Conservation (phyloP, 345 rosid species). For the Brassica carinata region DNA sequence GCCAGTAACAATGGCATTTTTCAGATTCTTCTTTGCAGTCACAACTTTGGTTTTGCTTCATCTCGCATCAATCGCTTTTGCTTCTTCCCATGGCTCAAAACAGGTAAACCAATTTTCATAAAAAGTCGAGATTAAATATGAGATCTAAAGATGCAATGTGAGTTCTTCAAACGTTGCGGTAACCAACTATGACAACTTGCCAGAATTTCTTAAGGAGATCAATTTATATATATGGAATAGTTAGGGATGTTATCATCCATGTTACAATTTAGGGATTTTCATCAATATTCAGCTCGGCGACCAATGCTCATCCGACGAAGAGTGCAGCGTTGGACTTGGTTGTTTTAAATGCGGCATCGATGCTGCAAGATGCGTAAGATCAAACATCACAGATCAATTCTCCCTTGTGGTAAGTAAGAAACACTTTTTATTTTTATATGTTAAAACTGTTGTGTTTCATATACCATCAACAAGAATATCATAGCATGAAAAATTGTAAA, state of each 20-base stretch:
- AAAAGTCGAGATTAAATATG: slow-evolving; percentile 1
- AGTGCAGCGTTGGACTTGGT: slow-evolving; percentile 41
- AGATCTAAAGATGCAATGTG: slow-evolving; percentile 7
- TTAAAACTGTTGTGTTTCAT: background rate
- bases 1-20: slow-evolving; percentile 22
- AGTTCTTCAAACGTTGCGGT: background rate
- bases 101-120: slow-evolving; percentile 23
- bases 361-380: slow-evolving; percentile 49
- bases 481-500: background rate
- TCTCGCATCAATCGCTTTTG: slow-evolving; percentile 14
- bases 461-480: background rate
- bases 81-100: slow-evolving; percentile 2
- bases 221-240: background rate
- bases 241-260: background rate
- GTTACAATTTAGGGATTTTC: background rate
- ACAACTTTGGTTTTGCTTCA: slow-evolving; percentile 14
- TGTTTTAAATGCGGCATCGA: slow-evolving; percentile 42
- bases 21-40: slow-evolving; percentile 16
- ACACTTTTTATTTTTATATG: background rate
- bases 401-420: slow-evolving; percentile 41
- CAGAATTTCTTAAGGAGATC: background rate
- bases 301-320: slow-evolving; percentile 41
- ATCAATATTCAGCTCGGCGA: slow-evolving; percentile 34
- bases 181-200: background rate
- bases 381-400: slow-evolving; percentile 47